Base-by-base conservation (phyloP, 2,329 filamentous ascomycete genomes). In the Fusarium burgessii region DNA sequence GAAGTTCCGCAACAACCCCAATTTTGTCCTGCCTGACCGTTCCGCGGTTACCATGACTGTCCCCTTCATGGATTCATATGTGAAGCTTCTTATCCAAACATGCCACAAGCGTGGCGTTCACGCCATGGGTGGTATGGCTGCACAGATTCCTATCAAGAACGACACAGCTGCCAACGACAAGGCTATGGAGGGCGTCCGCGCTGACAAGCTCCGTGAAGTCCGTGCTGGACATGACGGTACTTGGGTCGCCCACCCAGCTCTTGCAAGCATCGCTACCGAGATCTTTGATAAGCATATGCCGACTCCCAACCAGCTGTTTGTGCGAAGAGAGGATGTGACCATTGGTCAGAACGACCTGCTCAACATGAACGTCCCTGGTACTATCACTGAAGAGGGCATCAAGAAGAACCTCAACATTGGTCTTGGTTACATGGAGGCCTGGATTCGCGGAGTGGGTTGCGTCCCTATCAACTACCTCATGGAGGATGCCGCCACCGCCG, bases 211-310 rank as follows among this genome's bases (percentile, higher is more conserved):
- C 66, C 94, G 96, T 63, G 96, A 99, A 83, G 96, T 94, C 56
- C 92, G 92, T 74, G 96, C 96, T 56, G 96, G 96, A 62, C 96
- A 99, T 83, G 96, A 99, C 80, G 95, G 87, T 63, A 98, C 95
- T 70, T 98, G 95, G 96, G 95, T 99, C 62, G 96, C 96, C 41
- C 96, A 99, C 84, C 96, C 96, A 12, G 95, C 94, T 3, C 90
- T 99, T 57, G 95, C 96, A 7, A 76, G 87, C 64, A 97, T 98
- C 77, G 95, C 96, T 25, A 90, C 90, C 42, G 95, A 98, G 50
- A 88, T 98, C 77, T 99, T 99, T 89, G 97, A 98, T 89, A 91
- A 95, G 85, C 86, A 98, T 87, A 99, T 99, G 96, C 96, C 96
- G 13, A 97, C 95, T 6, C 95, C 96, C 50, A 99, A 99, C 86